Percentiles rank a stretch among this genome's conserved stretches.
Conservation (phyloP, 2,329 filamentous ascomycete species). For the Sphaerulina populicola region DNA sequence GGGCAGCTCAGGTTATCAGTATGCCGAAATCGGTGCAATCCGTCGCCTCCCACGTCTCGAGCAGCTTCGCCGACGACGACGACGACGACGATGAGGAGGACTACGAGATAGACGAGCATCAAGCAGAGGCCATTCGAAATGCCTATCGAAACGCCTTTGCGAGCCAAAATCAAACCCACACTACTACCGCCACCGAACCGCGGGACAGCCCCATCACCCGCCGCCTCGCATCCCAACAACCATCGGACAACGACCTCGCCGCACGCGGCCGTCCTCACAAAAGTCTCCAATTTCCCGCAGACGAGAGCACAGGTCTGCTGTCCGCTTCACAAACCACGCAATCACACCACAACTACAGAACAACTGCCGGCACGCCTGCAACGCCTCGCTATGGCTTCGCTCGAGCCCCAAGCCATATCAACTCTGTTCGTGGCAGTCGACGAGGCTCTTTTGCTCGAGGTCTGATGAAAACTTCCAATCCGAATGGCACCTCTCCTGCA, state of each 20-base stretch:
- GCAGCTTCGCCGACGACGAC: slow-evolving; percentile 30
- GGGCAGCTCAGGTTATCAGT: slow-evolving; percentile 1
- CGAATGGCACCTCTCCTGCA: slow-evolving; percentile 4
- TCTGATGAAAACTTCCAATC: slow-evolving; percentile 22
- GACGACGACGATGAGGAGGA: slow-evolving; percentile 31
- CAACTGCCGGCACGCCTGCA: slow-evolving; percentile 10
- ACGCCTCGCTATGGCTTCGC: slow-evolving; percentile 24
- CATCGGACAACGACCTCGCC: slow-evolving; percentile 2
- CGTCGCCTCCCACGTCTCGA: slow-evolving; percentile 25
- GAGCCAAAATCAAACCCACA: slow-evolving; percentile 20
- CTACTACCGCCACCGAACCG: neutral
- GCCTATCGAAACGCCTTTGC: slow-evolving; percentile 29
- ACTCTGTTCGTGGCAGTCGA: slow-evolving; percentile 35
- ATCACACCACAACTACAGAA: slow-evolving; percentile 19
- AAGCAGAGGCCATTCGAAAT: slow-evolving; percentile 29
- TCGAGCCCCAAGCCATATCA: slow-evolving; percentile 31
- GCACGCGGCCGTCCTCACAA: neutral
- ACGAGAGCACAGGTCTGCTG: slow-evolving; percentile 44
- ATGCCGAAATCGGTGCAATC: slow-evolving; percentile 34
- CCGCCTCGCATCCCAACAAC: slow-evolving; percentile 2
- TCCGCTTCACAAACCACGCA: slow-evolving; percentile 28
- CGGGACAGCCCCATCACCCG: neutral
- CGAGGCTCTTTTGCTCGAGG: slow-evolving; percentile 39
- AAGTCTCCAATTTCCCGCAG: slow-evolving; percentile 22
- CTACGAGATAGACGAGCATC: slow-evolving; percentile 27